Evolutionary conservation across 78 protist species (phyloP).

Genomic region (Monocercomonoides exilis): DNA sequence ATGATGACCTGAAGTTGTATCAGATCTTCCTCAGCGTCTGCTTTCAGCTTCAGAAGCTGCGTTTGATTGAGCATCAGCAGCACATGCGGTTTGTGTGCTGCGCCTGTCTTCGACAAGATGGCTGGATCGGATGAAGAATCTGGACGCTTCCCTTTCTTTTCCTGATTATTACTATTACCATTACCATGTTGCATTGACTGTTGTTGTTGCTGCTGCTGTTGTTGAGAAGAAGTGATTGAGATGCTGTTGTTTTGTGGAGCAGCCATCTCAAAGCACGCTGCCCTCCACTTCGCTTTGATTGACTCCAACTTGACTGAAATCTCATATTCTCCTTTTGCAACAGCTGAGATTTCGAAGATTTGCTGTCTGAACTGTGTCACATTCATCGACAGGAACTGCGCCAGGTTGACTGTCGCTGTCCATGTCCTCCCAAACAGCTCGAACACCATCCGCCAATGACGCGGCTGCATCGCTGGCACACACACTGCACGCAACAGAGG

Average conservation of each 20-base stretch:
- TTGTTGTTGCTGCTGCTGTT: too few relatives aligned
- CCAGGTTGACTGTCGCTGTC: neutral
- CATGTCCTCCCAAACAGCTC: neutral
- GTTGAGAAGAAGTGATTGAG: slow-evolving; percentile 17
- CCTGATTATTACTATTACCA: neutral
- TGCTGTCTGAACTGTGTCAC: neutral
- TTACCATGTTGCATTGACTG: neutral
- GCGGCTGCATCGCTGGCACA: slow-evolving; percentile 2
- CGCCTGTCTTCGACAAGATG: slow-evolving; percentile 61
- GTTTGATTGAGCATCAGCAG: too few relatives aligned
- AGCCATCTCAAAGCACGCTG: too few relatives aligned
- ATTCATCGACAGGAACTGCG: neutral
- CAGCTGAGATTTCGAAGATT: slow-evolving; percentile 30
- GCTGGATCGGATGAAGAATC: slow-evolving; percentile 64
- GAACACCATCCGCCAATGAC: neutral
- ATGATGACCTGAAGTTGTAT: too few relatives aligned
- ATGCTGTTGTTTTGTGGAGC: too few relatives aligned
- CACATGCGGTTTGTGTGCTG: too few relatives aligned
- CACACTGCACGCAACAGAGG: slow-evolving; percentile 1
- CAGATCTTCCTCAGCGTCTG: too few relatives aligned
- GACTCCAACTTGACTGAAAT: slow-evolving; percentile 31
- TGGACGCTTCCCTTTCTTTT: slow-evolving; percentile 32
- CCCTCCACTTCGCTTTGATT: slow-evolving; percentile 35
- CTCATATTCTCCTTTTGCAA: slow-evolving; percentile 49
- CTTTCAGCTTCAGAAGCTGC: too few relatives aligned